phyloP scores from a whole-genome alignment of 169 alveolate species.

The Miamiensis avidus region DNA sequence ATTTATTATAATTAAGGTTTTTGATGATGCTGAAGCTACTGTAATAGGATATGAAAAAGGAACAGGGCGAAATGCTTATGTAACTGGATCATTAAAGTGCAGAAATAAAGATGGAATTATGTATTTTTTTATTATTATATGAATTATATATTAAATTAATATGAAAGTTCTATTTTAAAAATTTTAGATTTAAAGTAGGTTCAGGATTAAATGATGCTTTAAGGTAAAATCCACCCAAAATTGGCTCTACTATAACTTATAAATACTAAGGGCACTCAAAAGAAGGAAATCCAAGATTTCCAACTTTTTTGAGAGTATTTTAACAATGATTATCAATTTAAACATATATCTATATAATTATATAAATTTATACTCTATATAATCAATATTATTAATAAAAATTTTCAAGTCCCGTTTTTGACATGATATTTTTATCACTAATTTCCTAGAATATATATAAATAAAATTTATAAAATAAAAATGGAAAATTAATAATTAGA shows the following conservation, averaged over 20 bases:
- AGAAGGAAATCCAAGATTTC: constrained; percentile 71
- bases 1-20: no score
- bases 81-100: constrained; percentile 65
- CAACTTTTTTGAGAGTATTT: constrained; percentile 60
- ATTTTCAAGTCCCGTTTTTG: no score
- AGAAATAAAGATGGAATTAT: constrained; percentile 51
- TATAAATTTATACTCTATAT: no score
- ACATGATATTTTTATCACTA: no score
- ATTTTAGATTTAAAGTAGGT: constrained; percentile 57
- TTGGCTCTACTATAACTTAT: constrained; percentile 64
- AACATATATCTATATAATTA: background rate
- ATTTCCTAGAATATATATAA: no score
- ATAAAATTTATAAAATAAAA: no score
- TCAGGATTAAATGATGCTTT: constrained; percentile 60
- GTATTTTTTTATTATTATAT: background rate
- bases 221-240: constrained; percentile 70
- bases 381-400: no score
- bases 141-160: no score
- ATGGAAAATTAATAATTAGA: no score
- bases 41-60: constrained; percentile 62
- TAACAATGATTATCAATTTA: constrained; percentile 16
- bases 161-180: no score
- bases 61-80: constrained; percentile 59
- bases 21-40: constrained; percentile 73
- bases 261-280: constrained; percentile 59